Evolutionary conservation across 192 early-diverging fungal genomes (phyloP).

Genomic region (Coemansia aciculifera): DNA sequence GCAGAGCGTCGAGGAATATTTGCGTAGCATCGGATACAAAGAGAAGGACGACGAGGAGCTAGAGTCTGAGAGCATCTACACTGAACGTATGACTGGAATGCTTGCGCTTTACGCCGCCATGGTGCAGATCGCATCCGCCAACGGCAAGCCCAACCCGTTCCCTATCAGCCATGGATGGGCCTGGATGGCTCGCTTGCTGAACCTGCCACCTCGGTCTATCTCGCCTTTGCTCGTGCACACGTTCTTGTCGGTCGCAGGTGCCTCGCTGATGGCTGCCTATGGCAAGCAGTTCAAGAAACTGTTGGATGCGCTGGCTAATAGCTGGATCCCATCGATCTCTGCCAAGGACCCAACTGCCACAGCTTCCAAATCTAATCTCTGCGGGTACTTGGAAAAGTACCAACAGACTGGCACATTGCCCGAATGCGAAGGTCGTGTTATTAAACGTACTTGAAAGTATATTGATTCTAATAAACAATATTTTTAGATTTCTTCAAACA

Average conservation of each 20-base stretch:
- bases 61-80: constrained; percentile 36
- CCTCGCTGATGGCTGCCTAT: constrained; percentile 36
- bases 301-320: constrained; percentile 59
- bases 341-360: constrained; percentile 67
- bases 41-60: constrained; percentile 36
- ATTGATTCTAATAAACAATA: constrained; percentile 6
- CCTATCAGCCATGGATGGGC: constrained; percentile 34
- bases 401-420: constrained; percentile 74
- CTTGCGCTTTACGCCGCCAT: constrained; percentile 44
- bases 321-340: constrained; percentile 68
- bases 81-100: constrained; percentile 50
- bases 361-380: constrained; percentile 65
- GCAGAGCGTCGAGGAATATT: constrained; percentile 28
- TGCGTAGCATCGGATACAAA: constrained; percentile 38
- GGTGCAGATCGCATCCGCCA: constrained; percentile 28
- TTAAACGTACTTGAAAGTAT: constrained; percentile 14
- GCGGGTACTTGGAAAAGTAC: constrained; percentile 72
- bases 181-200: constrained; percentile 50
- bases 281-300: constrained; percentile 34
- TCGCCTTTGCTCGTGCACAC: constrained; percentile 46
- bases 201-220: constrained; percentile 30
- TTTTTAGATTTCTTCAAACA: constrained; percentile 40
- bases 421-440: constrained; percentile 71
- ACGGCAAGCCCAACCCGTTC: constrained; percentile 13
- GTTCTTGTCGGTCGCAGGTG: constrained; percentile 42